Conservation (phyloP, 2,329 filamentous ascomycete species). For the Lasiodiplodia theobromae region DNA sequence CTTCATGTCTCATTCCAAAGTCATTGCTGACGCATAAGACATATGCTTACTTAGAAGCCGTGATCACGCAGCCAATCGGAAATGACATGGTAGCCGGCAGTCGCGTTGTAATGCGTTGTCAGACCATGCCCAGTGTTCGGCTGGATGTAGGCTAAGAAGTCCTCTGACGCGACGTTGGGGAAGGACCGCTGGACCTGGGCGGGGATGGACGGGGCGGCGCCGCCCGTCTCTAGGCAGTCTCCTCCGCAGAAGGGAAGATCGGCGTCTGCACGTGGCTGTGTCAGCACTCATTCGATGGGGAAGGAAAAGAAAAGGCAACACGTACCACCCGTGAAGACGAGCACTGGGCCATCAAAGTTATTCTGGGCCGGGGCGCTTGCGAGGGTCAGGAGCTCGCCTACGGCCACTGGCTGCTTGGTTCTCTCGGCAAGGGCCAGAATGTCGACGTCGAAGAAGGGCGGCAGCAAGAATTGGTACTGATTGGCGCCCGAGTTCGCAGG, state of each 20-base stretch:
- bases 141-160: conserved; percentile 63
- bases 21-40: too few relatives aligned
- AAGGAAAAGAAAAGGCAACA: conserved; percentile 36
- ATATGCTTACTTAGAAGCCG: background rate
- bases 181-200: conserved; percentile 53
- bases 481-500: conserved; percentile 55
- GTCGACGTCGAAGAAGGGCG: conserved; percentile 62
- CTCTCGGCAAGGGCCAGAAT: conserved; percentile 57
- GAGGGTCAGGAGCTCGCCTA: conserved; percentile 67
- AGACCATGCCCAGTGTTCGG: conserved; percentile 56
- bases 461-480: conserved; percentile 58
- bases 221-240: conserved; percentile 60
- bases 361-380: conserved; percentile 47
- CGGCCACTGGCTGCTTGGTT: conserved; percentile 63
- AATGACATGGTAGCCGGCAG: conserved; percentile 50
- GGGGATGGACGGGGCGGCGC: conserved; percentile 53
- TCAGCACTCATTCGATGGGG: conserved; percentile 4
- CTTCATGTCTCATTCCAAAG: too few relatives aligned
- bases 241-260: conserved; percentile 68
- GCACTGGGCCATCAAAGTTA: conserved; percentile 61
- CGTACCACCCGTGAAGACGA: conserved; percentile 63
- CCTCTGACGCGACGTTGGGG: conserved; percentile 48
- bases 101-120: conserved; percentile 55
- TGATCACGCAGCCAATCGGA: conserved; percentile 41
- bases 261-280: conserved; percentile 28